Base-by-base conservation (phyloP, 331 rosid species). In the Arachis monticola region DNA sequence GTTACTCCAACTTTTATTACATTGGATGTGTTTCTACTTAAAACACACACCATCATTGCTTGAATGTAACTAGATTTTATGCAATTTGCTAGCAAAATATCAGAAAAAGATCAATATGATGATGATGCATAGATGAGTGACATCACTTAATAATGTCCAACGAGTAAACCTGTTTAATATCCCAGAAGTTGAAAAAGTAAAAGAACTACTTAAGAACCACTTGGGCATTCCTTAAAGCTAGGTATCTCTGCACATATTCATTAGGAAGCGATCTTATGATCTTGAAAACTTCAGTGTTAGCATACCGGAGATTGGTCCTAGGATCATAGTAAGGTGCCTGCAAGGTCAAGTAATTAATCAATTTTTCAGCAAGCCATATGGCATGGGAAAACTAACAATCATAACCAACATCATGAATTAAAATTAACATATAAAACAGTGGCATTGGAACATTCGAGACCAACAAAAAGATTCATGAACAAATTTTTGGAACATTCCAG, bases 271-370 rank as follows among this genome's bases (percentile, higher is more conserved):
- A 77, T 73, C 98, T 83, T 68, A 90, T 7, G 35, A 48, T 82
- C 91, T 90, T 94, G 90, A 93, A 93, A 76, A 93, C 80, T 11
- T 93, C 97, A 6, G 95, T 30, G 70, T 85, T 91, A 30, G 97
- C 95, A 48, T 91, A 93, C 8, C 97, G 95, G 47, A 93, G 98
- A 69, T 78, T 85, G 63, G 97, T 91, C 84, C 91, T 84, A 2
- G 98, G 98, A 79, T 93, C 98, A 69, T 77, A 81, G 79, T 93
- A 91, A 42, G 95, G 96, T 72, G 97, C 97, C 98, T 93, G 95
- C 87, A 86, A 44, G 17, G 50, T 57, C 59, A 80, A 77, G 13
- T 61, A 60, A 79, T 71, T 50, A 14, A 46, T 82, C 10, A 83
- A 32, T 57, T 52, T 6, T 14, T 32, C 41, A 45, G 14, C 52